A percentile compares a stretch with the other conserved stretches of the same genome.
Conservation (phyloP, 768 basidiomycete genomes). For the Kwoniella dejecticola region DNA sequence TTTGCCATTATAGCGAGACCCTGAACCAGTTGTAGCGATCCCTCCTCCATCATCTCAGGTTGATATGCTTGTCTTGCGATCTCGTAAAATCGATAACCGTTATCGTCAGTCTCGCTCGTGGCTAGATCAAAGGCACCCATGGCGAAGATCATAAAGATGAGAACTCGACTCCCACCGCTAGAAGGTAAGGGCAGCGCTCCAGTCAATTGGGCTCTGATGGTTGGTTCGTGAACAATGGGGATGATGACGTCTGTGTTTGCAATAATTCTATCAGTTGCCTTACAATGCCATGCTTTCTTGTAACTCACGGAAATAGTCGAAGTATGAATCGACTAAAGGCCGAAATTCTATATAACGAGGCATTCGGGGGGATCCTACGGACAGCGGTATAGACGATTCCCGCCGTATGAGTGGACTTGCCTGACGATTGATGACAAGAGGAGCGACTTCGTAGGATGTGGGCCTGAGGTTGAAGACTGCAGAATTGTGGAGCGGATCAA, state of each 20-base stretch:
- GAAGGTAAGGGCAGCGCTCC: constrained; percentile 1
- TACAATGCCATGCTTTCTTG: background rate
- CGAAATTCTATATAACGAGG: background rate
- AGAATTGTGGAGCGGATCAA: background rate
- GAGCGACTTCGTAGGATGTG: background rate
- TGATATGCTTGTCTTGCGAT: background rate
- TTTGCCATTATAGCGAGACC: constrained; percentile 4
- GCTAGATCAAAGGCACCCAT: background rate
- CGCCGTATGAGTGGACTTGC: background rate
- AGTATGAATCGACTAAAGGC: background rate
- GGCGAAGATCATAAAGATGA: background rate
- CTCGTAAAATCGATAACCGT: background rate
- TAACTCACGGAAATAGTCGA: constrained; percentile 1
- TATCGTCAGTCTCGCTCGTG: too few species aligned
- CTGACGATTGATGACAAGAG: background rate
- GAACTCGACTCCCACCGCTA: background rate
- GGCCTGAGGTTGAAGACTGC: background rate
- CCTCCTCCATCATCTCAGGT: background rate
- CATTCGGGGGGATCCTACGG: background rate
- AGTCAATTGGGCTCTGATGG: background rate
- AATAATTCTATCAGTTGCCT: background rate
- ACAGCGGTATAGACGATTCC: background rate
- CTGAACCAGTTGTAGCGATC: background rate
- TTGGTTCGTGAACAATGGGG: background rate
- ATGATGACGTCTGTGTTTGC: background rate